Conservation (phyloP, 2,329 filamentous ascomycete species). For the Hymenotorrendiella dingleyae region DNA sequence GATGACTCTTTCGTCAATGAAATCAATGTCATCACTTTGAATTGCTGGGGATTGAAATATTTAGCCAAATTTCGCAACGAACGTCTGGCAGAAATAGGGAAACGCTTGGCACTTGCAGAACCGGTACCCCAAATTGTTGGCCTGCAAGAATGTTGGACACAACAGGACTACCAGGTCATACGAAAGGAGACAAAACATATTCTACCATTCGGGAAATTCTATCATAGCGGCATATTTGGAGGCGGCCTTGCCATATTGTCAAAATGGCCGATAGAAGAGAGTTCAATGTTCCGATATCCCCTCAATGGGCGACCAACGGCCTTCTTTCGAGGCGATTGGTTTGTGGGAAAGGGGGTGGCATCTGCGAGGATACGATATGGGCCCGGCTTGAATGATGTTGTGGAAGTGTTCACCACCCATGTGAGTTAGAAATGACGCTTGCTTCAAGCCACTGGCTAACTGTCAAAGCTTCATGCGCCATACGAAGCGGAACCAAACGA, state of each 20-base stretch:
- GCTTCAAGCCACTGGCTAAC: slow-evolving; percentile 34
- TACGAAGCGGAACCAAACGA: slow-evolving; percentile 77
- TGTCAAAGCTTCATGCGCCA: slow-evolving; percentile 65
- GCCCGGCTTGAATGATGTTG: slow-evolving; percentile 54
- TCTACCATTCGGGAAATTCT: slow-evolving; percentile 89
- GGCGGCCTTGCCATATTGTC: slow-evolving; percentile 85
- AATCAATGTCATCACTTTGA: slow-evolving; percentile 79
- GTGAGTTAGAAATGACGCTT: slow-evolving; percentile 36
- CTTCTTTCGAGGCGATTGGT: slow-evolving; percentile 95
- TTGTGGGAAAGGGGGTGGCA: slow-evolving; percentile 89
- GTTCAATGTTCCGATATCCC: slow-evolving; percentile 79
- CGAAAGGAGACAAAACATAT: slow-evolving; percentile 65
- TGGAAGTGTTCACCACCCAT: slow-evolving; percentile 93
- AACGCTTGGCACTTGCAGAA: slow-evolving; percentile 61
- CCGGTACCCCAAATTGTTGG: slow-evolving; percentile 79
- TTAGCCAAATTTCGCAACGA: slow-evolving; percentile 72
- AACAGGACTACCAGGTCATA: slow-evolving; percentile 75
- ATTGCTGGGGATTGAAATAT: slow-evolving; percentile 95
- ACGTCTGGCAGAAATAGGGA: slow-evolving; percentile 78
- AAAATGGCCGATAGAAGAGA: slow-evolving; percentile 87
- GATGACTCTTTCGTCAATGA: slow-evolving; percentile 39
- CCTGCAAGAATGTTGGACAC: slow-evolving; percentile 93
- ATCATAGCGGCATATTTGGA: slow-evolving; percentile 82
- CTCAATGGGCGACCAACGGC: slow-evolving; percentile 89
- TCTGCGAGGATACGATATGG: slow-evolving; percentile 74